phyloP scores from a whole-genome alignment of 371 early-diverging fungal genomes.

The Apophysomyces sp. region DNA sequence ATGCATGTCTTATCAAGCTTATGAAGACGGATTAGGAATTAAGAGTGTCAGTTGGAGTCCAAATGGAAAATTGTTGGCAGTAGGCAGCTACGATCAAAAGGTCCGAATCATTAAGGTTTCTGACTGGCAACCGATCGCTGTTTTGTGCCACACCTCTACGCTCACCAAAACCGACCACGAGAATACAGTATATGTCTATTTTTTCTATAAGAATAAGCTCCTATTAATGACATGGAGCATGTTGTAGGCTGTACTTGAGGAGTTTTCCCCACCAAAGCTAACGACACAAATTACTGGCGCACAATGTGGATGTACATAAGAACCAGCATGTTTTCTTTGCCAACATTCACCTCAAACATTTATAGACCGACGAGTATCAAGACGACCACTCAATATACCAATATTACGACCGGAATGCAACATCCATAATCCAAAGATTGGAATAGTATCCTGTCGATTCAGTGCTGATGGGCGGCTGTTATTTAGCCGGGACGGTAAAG shows the following conservation, averaged over 20 bases:
- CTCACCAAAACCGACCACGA: not conserved
- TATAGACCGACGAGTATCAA: constrained; percentile 27
- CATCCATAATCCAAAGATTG: constrained; percentile 58
- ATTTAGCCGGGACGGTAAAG: constrained; percentile 46
- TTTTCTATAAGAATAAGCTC: not conserved
- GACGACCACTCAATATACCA: constrained; percentile 45
- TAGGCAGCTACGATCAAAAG: constrained; percentile 79
- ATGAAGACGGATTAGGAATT: constrained; percentile 72
- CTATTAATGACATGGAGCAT: constrained; percentile 10
- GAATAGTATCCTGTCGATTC: constrained; percentile 60
- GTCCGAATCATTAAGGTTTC: constrained; percentile 39
- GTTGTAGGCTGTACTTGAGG: constrained; percentile 22
- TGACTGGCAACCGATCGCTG: constrained; percentile 51
- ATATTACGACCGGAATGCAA: constrained; percentile 53
- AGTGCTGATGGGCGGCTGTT: constrained; percentile 57
- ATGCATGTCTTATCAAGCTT: constrained; percentile 49
- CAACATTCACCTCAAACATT: not conserved
- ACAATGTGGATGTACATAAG: constrained; percentile 9
- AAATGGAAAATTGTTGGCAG: constrained; percentile 69
- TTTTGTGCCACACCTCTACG: constrained; percentile 42
- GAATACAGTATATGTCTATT: not conserved
- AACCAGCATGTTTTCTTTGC: constrained; percentile 1
- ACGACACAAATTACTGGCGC: not conserved
- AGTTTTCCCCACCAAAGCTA: constrained; percentile 4
- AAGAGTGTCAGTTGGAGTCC: constrained; percentile 74